A percentile compares a stretch with the other conserved stretches of the same genome.
Conservation (phyloP, 2,329 filamentous ascomycete genomes). For the Pestalotiopsis sp. region DNA sequence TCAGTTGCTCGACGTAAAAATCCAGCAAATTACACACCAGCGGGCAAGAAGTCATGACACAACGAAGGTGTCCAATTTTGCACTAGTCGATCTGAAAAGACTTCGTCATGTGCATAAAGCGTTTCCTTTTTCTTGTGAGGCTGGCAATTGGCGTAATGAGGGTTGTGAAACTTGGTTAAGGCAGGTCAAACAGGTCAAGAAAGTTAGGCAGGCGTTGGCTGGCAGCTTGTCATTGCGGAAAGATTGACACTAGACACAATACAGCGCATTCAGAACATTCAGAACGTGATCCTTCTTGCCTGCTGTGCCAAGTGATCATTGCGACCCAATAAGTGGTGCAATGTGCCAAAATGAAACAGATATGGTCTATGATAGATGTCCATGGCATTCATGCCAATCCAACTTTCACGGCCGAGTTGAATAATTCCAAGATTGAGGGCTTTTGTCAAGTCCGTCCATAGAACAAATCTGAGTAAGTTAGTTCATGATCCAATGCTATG, state of each 20-base stretch:
- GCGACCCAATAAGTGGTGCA: background rate
- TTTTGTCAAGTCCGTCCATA: too few relatives aligned
- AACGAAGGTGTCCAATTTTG: background rate
- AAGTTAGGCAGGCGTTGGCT: background rate
- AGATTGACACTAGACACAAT: slow-evolving; percentile 2
- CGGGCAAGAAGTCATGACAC: background rate
- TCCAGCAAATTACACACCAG: slow-evolving; percentile 8
- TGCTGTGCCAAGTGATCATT: slow-evolving; percentile 8
- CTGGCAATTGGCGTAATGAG: background rate
- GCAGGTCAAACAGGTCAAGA: background rate
- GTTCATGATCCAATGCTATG: background rate
- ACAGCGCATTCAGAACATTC: background rate
- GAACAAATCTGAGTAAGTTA: too few relatives aligned
- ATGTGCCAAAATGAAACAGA: too few relatives aligned
- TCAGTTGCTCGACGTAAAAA: background rate
- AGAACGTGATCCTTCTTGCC: background rate
- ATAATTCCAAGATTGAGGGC: too few relatives aligned
- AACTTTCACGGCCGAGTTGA: too few relatives aligned
- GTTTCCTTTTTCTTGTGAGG: background rate
- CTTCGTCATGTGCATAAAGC: background rate
- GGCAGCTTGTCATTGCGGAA: background rate
- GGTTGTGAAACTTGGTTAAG: background rate
- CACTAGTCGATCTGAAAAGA: slow-evolving; percentile 2
- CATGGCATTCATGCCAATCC: too few relatives aligned
- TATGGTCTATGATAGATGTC: too few relatives aligned